These are phyloP conservation scores for Senecio squalidus DNA, from an alignment of 140 eudicot genomes.

Conservation along the genomic window DNA sequence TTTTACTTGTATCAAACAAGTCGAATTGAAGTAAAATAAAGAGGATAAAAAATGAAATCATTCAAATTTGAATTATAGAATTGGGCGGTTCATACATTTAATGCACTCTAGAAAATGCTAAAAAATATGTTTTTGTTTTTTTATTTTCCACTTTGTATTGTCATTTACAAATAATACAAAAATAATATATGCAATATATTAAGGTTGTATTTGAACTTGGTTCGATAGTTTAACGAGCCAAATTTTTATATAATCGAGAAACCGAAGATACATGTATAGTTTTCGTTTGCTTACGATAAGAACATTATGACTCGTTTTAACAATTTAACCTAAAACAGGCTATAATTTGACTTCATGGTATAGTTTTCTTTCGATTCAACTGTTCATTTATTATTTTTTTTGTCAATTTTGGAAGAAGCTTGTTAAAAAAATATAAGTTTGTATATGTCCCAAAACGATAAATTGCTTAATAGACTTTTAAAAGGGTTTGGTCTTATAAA, in stretches of 20 bases:
- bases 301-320: too few species aligned
- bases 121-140: neutral
- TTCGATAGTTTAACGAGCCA: neutral
- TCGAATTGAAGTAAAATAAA: neutral
- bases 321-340: too few species aligned
- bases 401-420: too few species aligned
- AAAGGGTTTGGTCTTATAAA: too few species aligned
- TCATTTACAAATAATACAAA: neutral
- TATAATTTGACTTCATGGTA: too few species aligned
- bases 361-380: too few species aligned
- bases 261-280: too few species aligned
- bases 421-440: too few species aligned
- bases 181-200: neutral
- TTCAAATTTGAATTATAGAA: slow-evolving; percentile 13
- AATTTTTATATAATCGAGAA: neutral
- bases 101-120: neutral
- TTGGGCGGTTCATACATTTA: slow-evolving; percentile 3
- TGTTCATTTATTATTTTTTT: too few species aligned
- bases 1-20: neutral
- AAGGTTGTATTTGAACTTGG: neutral
- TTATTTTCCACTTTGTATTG: neutral
- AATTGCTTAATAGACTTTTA: too few species aligned
- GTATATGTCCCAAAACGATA: too few species aligned
- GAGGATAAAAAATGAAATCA: neutral
- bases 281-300: too few species aligned